Evolutionary conservation across 225 moss, liverwort and hornwort species (phyloP).

Genomic region (Sphagnum contortum): DNA sequence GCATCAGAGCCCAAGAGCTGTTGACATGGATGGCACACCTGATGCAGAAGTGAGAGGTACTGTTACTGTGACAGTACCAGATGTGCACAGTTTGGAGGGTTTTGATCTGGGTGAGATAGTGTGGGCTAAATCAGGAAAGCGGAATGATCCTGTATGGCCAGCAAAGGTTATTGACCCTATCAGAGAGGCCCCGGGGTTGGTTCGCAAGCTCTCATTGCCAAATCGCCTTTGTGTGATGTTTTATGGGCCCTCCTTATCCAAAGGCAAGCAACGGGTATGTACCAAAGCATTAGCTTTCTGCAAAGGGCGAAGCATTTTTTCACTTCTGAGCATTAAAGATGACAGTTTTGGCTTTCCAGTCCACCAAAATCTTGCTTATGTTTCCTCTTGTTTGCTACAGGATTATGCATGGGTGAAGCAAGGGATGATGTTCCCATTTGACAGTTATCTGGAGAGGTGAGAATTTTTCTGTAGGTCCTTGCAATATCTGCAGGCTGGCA

Average conservation of each 20-base stretch:
- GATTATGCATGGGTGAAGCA: conserved; percentile 99
- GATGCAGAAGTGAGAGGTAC: conserved; percentile 59
- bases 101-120: conserved; percentile 98
- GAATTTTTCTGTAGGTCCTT: background rate
- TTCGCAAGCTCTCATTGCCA: conserved; percentile 67
- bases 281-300: background rate
- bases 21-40: conserved; percentile 49
- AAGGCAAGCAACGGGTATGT: conserved; percentile 90
- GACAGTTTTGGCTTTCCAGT: too few relatives aligned
- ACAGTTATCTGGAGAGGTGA: conserved; percentile 77
- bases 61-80: conserved; percentile 24
- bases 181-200: conserved; percentile 82
- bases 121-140: conserved; percentile 98
- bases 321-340: background rate
- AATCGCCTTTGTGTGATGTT: conserved; percentile 98
- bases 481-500: background rate
- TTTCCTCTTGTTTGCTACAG: conserved; percentile 20
- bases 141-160: conserved; percentile 99
- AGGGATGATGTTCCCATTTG: conserved; percentile 97
- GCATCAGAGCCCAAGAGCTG: conserved; percentile 26
- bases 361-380: too few relatives aligned
- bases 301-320: background rate
- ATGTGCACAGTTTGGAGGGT: conserved; percentile 65
- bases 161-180: conserved; percentile 97
- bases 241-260: conserved; percentile 86